These are phyloP conservation scores for Durio zibethinus DNA, from an alignment of 345 rosid genomes.

Conservation along the genomic window DNA sequence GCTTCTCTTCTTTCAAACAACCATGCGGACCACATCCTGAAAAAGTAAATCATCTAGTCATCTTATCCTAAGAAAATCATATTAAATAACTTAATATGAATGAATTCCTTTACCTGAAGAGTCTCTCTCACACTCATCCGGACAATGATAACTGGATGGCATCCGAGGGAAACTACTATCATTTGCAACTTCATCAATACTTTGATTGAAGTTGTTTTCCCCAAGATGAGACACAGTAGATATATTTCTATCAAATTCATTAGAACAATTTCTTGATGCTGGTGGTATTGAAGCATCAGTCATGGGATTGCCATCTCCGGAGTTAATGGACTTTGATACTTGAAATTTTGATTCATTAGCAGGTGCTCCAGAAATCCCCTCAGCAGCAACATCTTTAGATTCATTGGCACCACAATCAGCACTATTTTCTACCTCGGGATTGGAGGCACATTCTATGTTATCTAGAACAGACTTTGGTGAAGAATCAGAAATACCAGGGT, in stretches of 20 bases:
- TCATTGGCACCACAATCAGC: constrained; percentile 21
- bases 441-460: constrained; percentile 27
- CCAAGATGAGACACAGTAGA: constrained; percentile 14
- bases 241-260: constrained; percentile 16
- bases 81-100: neutral
- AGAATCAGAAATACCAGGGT: constrained; percentile 24
- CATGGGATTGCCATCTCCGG: constrained; percentile 21
- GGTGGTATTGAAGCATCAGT: constrained; percentile 23
- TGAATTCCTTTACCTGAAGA: constrained; percentile 39
- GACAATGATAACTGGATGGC: constrained; percentile 27
- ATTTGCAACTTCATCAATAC: constrained; percentile 15
- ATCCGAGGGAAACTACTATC: constrained; percentile 24
- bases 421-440: constrained; percentile 18
- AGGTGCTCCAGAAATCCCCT: constrained; percentile 12
- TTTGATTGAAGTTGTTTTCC: constrained; percentile 18
- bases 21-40: constrained; percentile 31
- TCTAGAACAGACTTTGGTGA: constrained; percentile 87
- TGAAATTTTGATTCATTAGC: neutral
- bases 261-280: constrained; percentile 10
- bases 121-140: constrained; percentile 10
- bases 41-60: neutral
- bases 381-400: constrained; percentile 20
- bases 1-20: constrained; percentile 31
- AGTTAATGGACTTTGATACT: constrained; percentile 11
- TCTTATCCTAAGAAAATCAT: neutral